Conservation (phyloP, 192 early-diverging fungal genomes). For the Neocallimastix lanati region DNA sequence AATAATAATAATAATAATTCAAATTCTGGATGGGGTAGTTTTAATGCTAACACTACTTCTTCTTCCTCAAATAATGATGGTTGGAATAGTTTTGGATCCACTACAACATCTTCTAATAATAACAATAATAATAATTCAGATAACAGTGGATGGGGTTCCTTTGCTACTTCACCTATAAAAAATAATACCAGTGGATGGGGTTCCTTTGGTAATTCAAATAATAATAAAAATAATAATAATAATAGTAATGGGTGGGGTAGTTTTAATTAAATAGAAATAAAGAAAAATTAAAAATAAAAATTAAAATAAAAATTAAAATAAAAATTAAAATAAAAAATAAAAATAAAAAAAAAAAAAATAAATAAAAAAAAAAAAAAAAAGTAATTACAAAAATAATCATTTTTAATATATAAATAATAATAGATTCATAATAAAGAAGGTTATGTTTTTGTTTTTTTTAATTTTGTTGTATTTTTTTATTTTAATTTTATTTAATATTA, state of each 20-base stretch:
- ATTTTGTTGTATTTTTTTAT: no score
- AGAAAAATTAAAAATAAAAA: no score
- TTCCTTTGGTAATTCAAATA: neutral
- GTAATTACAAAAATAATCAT: no score
- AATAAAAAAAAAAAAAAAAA: no score
- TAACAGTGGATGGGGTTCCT: neutral
- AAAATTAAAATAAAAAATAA: no score
- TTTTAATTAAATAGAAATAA: neutral
- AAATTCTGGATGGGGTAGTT: neutral
- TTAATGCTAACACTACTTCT: neutral
- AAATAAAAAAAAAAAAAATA: no score
- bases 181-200: neutral
- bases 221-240: neutral
- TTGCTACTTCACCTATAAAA: no score
- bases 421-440: no score
- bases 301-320: no score
- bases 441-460: no score
- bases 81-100: neutral
- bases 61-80: neutral
- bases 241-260: neutral
- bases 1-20: neutral
- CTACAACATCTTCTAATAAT: neutral
- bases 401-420: no score
- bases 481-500: no score
- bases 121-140: neutral